Conservation (phyloP, 2,329 filamentous ascomycete species). For the Sporothrix inflata region DNA sequence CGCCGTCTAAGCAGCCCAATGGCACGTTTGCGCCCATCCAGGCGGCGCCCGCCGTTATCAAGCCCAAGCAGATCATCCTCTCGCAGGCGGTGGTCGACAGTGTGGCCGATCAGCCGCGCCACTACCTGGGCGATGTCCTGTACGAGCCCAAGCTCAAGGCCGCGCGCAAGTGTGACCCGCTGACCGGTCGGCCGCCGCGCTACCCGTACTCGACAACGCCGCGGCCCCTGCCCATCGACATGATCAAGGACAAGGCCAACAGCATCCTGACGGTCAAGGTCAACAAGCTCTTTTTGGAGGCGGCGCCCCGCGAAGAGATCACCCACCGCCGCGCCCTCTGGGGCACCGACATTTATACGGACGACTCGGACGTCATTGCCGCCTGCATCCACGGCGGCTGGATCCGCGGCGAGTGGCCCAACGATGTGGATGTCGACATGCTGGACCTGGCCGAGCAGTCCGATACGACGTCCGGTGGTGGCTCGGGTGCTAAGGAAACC, state of each 20-base stretch:
- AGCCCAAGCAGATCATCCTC: slow-evolving; percentile 67
- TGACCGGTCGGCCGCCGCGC: slow-evolving; percentile 51
- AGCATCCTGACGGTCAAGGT: slow-evolving; percentile 90
- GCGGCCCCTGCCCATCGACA: slow-evolving; percentile 74
- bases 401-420: slow-evolving; percentile 84
- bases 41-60: slow-evolving; percentile 37
- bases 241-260: slow-evolving; percentile 75
- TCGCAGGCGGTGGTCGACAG: slow-evolving; percentile 73
- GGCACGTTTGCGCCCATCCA: not conserved
- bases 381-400: slow-evolving; percentile 93
- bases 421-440: slow-evolving; percentile 72
- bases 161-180: slow-evolving; percentile 53
- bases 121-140: slow-evolving; percentile 81
- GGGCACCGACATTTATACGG: slow-evolving; percentile 93
- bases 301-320: slow-evolving; percentile 76
- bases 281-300: slow-evolving; percentile 73
- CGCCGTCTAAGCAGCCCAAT: not conserved
- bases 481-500: slow-evolving; percentile 28
- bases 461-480: slow-evolving; percentile 34
- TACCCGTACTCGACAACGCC: slow-evolving; percentile 55
- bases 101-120: slow-evolving; percentile 70
- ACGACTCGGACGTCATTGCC: slow-evolving; percentile 91
- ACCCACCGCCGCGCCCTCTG: slow-evolving; percentile 79
- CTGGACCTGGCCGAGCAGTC: slow-evolving; percentile 58
- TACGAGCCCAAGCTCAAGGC: slow-evolving; percentile 72